These are phyloP conservation scores for Geopyxis carbonaria DNA, from an alignment of 495 filamentous ascomycete species.

Conservation along the genomic window DNA sequence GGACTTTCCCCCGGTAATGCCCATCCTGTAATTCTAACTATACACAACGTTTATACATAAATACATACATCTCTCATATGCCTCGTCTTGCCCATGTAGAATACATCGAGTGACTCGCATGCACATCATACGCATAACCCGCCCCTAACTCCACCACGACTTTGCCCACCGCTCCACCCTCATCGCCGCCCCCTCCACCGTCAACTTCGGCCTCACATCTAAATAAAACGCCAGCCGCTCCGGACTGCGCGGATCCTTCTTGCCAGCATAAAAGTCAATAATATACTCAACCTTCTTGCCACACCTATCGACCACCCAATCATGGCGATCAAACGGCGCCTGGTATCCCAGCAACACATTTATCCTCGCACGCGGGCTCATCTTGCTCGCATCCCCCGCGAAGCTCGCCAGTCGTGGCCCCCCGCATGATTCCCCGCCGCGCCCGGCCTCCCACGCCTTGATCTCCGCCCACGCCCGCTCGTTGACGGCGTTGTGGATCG, in stretches of 20 bases:
- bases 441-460: constrained; percentile 61
- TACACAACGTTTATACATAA: too few species aligned
- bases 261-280: constrained; percentile 92
- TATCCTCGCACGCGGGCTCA: constrained; percentile 68
- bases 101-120: too few species aligned
- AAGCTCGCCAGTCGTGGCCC: constrained; percentile 77
- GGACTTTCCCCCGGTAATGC: too few species aligned
- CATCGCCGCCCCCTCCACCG: constrained; percentile 78
- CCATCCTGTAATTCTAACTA: too few species aligned
- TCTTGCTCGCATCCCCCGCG: constrained; percentile 48
- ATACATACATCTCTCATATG: too few species aligned
- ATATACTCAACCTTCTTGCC: constrained; percentile 83
- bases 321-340: constrained; percentile 84
- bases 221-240: constrained; percentile 76
- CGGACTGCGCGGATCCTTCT: constrained; percentile 34
- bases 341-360: constrained; percentile 75
- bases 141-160: too few species aligned
- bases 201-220: constrained; percentile 86
- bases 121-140: too few species aligned
- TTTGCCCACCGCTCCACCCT: constrained; percentile 43
- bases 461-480: constrained; percentile 77
- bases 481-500: constrained; percentile 96
- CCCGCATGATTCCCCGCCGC: constrained; percentile 44
- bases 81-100: too few species aligned
- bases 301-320: constrained; percentile 92